Evolutionary conservation across 2,329 filamentous ascomycete species (phyloP).

Genomic region (Ceratocystis destructans): DNA sequence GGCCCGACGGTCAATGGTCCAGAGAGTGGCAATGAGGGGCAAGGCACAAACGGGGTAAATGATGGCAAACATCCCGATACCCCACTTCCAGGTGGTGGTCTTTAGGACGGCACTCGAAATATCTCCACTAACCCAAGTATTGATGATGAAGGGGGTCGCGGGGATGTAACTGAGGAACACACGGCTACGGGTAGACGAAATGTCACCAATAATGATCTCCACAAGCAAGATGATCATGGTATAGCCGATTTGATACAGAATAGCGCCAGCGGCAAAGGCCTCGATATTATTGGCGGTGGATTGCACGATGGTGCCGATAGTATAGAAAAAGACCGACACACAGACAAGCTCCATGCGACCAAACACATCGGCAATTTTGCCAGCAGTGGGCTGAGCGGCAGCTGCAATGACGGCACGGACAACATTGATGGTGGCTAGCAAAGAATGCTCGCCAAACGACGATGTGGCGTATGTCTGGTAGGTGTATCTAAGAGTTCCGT

Average conservation of each 20-base stretch:
- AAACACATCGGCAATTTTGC: conserved; percentile 50
- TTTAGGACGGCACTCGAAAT: conserved; percentile 37
- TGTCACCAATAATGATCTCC: conserved; percentile 50
- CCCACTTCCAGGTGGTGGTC: conserved; percentile 45
- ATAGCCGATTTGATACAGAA: conserved; percentile 51
- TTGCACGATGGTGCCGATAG: conserved; percentile 44
- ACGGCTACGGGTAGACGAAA: conserved; percentile 48
- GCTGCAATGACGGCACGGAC: conserved; percentile 45
- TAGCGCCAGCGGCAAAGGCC: conserved; percentile 42
- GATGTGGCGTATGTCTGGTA: conserved; percentile 44
- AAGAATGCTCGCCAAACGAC: conserved; percentile 37
- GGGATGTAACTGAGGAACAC: conserved; percentile 53
- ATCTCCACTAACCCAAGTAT: conserved; percentile 51
- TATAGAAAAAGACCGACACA: conserved; percentile 48
- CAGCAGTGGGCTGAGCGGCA: conserved; percentile 42
- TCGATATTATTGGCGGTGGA: conserved; percentile 35
- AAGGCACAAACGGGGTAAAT: conserved; percentile 46
- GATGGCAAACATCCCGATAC: conserved; percentile 51
- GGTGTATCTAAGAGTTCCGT: conserved; percentile 41
- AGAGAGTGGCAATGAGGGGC: conserved; percentile 41
- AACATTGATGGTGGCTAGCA: conserved; percentile 44
- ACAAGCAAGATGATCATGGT: conserved; percentile 47
- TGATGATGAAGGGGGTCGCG: conserved; percentile 45
- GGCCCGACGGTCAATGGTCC: conserved; percentile 38
- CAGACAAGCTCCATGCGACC: conserved; percentile 45